Evolutionary conservation across 352 stramenopile species (phyloP).

Genomic region (Pythium brachiatum): DNA sequence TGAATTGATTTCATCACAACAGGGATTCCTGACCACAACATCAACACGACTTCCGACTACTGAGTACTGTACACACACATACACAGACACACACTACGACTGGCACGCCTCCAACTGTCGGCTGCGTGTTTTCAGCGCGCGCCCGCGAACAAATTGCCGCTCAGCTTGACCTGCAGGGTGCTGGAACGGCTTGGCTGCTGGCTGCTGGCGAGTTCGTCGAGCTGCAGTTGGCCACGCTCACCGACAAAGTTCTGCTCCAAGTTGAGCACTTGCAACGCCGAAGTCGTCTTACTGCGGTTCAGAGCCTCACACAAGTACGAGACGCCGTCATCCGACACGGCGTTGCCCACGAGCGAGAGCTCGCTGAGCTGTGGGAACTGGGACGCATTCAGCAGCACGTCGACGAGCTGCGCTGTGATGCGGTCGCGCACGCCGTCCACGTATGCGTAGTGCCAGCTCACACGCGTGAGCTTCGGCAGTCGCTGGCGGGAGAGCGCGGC

Average conservation of each 20-base stretch:
- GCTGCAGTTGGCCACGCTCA: conserved; percentile 23
- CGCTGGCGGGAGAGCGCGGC: conserved; percentile 10
- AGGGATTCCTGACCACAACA: no score
- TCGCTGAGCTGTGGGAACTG: conserved; percentile 17
- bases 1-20: no score
- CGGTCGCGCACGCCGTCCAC: conserved; percentile 33
- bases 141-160: conserved; percentile 16
- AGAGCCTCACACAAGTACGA: conserved; percentile 17
- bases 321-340: conserved; percentile 32
- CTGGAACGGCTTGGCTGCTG: neutral
- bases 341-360: conserved; percentile 33
- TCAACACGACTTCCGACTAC: no score
- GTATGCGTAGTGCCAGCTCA: conserved; percentile 26
- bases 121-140: no score
- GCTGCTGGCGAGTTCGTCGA: conserved; percentile 12
- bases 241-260: conserved; percentile 37
- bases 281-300: neutral
- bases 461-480: conserved; percentile 10
- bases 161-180: conserved; percentile 3
- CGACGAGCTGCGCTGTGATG: conserved; percentile 27
- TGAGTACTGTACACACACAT: no score
- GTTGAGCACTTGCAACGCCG: conserved; percentile 16
- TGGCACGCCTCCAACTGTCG: no score
- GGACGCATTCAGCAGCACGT: conserved; percentile 10
- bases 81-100: no score